These are phyloP conservation scores for Parastagonospora nodorum DNA, from an alignment of 2,329 filamentous ascomycete species.

Conservation along the genomic window DNA sequence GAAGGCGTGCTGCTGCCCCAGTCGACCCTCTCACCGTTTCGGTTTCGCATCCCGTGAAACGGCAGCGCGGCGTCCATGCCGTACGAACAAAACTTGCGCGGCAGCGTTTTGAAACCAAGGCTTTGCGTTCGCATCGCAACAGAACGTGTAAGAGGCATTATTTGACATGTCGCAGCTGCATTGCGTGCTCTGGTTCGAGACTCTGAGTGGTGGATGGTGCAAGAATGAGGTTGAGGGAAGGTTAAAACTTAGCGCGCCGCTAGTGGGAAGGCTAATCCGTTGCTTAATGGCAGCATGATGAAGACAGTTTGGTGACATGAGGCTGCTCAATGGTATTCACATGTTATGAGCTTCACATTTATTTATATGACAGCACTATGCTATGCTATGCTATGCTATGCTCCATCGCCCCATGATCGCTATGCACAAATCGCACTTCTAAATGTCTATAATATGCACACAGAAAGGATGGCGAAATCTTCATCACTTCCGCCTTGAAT, in stretches of 20 bases:
- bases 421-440: background rate
- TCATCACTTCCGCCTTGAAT: conserved; percentile 34
- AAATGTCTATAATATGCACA: background rate
- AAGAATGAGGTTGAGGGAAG: background rate
- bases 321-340: too few species aligned
- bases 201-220: background rate
- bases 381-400: too few species aligned
- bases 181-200: background rate
- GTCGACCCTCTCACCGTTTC: conserved; percentile 8
- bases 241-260: background rate
- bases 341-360: too few species aligned
- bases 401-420: too few species aligned
- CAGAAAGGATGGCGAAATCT: too few species aligned
- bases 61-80: conserved; percentile 10
- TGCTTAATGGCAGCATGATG: too few species aligned
- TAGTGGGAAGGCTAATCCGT: background rate
- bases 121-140: conserved; percentile 11
- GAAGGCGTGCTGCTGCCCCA: background rate
- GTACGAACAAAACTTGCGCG: conserved; percentile 12
- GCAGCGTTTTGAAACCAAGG: conserved; percentile 30
- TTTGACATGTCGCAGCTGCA: conserved; percentile 4
- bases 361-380: too few species aligned
- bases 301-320: too few species aligned
- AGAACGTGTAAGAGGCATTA: conserved; percentile 3
- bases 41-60: conserved; percentile 16